Evolutionary conservation across 2,329 filamentous ascomycete species (phyloP).

Genomic region (Cryphonectria radicalis): DNA sequence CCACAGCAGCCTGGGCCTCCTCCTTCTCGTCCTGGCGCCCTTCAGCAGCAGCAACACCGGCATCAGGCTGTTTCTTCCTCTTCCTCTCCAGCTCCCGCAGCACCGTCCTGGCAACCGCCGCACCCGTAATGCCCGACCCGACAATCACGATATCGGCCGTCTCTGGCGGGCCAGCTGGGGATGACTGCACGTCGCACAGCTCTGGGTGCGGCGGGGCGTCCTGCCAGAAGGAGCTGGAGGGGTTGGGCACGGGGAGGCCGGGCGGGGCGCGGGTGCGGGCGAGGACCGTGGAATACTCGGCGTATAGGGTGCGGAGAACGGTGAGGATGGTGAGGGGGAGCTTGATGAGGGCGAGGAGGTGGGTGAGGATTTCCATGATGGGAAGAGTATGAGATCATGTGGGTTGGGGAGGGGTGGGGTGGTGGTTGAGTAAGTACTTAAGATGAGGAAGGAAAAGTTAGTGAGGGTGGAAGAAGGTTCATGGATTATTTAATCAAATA

Average conservation of each 20-base stretch:
- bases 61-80: constrained; percentile 37
- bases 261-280: constrained; percentile 34
- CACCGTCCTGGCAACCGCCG: constrained; percentile 41
- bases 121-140: constrained; percentile 58
- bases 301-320: constrained; percentile 25
- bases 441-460: background rate
- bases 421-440: background rate
- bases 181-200: constrained; percentile 41
- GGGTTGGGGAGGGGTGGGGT: background rate
- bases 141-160: constrained; percentile 27
- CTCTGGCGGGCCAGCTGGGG: constrained; percentile 28
- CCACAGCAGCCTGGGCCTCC: constrained; percentile 36
- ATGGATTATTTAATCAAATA: no score
- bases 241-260: constrained; percentile 46
- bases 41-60: no score
- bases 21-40: constrained; percentile 45
- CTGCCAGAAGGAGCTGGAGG: constrained; percentile 53
- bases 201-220: constrained; percentile 47
- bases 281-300: constrained; percentile 18
- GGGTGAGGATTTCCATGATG: constrained; percentile 18
- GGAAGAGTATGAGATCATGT: no score
- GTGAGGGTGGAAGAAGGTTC: background rate
- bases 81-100: constrained; percentile 29
- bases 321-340: constrained; percentile 13
- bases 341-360: constrained; percentile 18